phyloP scores from a whole-genome alignment of 23 red algal genomes.

The Gracilaria domingensis region DNA sequence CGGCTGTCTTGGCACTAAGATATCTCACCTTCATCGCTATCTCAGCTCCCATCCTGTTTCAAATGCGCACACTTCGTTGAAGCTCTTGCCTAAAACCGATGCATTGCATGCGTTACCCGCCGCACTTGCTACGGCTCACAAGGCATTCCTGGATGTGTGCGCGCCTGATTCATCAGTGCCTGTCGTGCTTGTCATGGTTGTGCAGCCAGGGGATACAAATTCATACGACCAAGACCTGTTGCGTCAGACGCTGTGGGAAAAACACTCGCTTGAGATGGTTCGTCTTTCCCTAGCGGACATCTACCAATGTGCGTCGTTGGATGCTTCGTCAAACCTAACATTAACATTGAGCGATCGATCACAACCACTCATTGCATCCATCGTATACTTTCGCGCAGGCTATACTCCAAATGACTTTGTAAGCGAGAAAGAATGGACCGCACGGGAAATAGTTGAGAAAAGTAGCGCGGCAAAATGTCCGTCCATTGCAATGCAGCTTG shows the following conservation, averaged over 20 bases:
- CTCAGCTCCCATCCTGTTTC: slow-evolving; percentile 16
- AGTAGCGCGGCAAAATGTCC: slow-evolving; percentile 83
- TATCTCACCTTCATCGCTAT: slow-evolving; percentile 67
- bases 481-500: slow-evolving; percentile 85
- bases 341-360: not conserved
- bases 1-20: slow-evolving; percentile 67
- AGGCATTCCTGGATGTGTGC: not conserved
- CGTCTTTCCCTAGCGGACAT: slow-evolving; percentile 79
- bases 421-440: slow-evolving; percentile 76
- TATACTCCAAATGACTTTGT: slow-evolving; percentile 92
- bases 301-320: slow-evolving; percentile 2
- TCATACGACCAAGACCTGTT: slow-evolving; percentile 88
- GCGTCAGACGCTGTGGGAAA: slow-evolving; percentile 63
- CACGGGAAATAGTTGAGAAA: slow-evolving; percentile 70
- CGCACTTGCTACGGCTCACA: slow-evolving; percentile 64
- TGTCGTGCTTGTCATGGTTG: slow-evolving; percentile 78
- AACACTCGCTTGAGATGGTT: slow-evolving; percentile 61
- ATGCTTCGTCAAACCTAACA: not conserved
- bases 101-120: slow-evolving; percentile 30
- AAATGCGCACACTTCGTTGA: not conserved
- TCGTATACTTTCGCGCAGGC: slow-evolving; percentile 97
- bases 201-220: slow-evolving; percentile 89
- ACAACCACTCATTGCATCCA: slow-evolving; percentile 38
- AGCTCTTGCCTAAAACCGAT: slow-evolving; percentile 21
- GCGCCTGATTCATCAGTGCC: not conserved